Evolutionary conservation across 2,329 filamentous ascomycete species (phyloP).

Genomic region (Chaetomium sp.): DNA sequence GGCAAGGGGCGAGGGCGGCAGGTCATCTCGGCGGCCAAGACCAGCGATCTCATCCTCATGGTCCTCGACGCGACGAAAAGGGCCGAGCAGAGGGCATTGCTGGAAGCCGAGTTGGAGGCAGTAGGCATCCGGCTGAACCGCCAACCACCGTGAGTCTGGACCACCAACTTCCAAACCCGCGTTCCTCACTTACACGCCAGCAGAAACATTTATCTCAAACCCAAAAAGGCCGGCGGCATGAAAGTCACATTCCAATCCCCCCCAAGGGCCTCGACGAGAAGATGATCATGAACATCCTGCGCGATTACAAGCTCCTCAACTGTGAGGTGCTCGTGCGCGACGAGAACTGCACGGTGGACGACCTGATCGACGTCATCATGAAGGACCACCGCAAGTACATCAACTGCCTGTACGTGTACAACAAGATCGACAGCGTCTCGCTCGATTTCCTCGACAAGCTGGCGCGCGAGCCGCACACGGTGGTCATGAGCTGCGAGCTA

Average conservation of each 20-base stretch:
- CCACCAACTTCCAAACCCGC: too few relatives aligned
- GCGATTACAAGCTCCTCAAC: slow-evolving; percentile 98
- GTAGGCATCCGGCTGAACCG: slow-evolving; percentile 93
- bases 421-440: slow-evolving; percentile 96
- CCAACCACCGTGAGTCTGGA: slow-evolving; percentile 73
- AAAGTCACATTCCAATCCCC: slow-evolving; percentile 94
- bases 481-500: slow-evolving; percentile 96
- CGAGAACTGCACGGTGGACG: slow-evolving; percentile 93
- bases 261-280: slow-evolving; percentile 94
- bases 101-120: slow-evolving; percentile 91
- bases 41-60: slow-evolving; percentile 96
- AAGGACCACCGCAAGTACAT: slow-evolving; percentile 99
- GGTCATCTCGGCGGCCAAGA: slow-evolving; percentile 97
- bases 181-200: neutral
- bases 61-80: slow-evolving; percentile 94
- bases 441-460: slow-evolving; percentile 91
- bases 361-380: slow-evolving; percentile 99
- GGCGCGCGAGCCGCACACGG: slow-evolving; percentile 89
- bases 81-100: slow-evolving; percentile 83
- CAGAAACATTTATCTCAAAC: slow-evolving; percentile 96
- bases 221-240: slow-evolving; percentile 95
- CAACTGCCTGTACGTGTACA: slow-evolving; percentile 93
- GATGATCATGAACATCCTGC: slow-evolving; percentile 96
- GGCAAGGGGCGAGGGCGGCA: slow-evolving; percentile 94
- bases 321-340: slow-evolving; percentile 94